Base-by-base conservation (phyloP, 305 asterid genomes). In the Ajuga reptans region DNA sequence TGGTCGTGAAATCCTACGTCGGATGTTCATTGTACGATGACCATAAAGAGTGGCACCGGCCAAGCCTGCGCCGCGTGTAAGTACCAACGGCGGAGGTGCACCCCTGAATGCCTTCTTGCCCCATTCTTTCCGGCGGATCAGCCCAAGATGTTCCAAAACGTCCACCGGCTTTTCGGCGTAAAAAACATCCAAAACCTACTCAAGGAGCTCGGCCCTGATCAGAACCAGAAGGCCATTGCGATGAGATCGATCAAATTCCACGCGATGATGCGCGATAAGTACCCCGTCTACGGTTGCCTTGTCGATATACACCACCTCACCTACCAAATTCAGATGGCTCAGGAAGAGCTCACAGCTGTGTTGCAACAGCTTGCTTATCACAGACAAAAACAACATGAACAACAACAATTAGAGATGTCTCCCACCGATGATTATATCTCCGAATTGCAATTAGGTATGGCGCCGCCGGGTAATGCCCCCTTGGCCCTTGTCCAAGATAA, bases 61-160 rank as follows among this genome's bases (percentile, higher is more conserved):
- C 95, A 87, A 72, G 99, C 99, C 29, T 93, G 99, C 67, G 99
- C 99, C 2, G 95, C 96, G 9, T 93, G 99, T 79, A 93, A 89
- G 86, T 93, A 83, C 72, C 99, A 90, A 49, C 78, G 99, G 59
- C 76, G 94, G 59, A 73, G 95, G 64, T 93, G 99, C 83, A 79
- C 75, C 14, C 76, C 93, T 3, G 86, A 85, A 62, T 93, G 98
- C 77, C 92, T 79, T 2, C 90, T 90, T 4, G 96, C 98, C 0
- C 97, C 97, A 0, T 89, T 82, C 45, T 92, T 92, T 46, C 98
- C 97, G 0, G 92, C 98, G 6, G 94, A 90, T 50, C 95, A 87
- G 54, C 96, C 88, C 0, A 80, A 85, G 42, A 83, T 83, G 81
- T 92, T 92, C 61, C 87, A 75, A 16, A 85, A 92, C 77, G 97